Evolutionary conservation across 345 rosid genomes (phyloP).

Genomic region (Aquilaria malaccensis): DNA sequence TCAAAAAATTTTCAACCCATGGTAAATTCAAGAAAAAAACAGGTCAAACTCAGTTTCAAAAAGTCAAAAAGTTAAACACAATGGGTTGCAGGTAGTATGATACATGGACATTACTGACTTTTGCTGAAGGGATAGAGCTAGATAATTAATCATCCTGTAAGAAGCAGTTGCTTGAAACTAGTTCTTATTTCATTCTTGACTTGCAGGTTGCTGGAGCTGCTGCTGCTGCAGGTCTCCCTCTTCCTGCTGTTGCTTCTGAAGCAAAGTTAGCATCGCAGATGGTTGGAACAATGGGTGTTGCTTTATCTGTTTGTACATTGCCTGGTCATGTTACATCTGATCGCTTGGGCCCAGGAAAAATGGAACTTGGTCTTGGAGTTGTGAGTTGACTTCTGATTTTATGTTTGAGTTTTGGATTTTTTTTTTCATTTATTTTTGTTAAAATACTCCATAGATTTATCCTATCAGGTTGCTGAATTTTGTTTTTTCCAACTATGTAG

Average conservation of each 20-base stretch:
- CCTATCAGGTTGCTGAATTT: not conserved
- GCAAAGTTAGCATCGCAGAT: conserved; percentile 75
- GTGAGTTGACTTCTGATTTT: conserved; percentile 41
- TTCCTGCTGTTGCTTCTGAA: conserved; percentile 66
- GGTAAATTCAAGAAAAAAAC: too few species aligned
- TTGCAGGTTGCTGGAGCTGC: conserved; percentile 92
- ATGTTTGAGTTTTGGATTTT: not conserved
- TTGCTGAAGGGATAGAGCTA: not conserved
- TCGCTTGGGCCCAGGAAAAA: conserved; percentile 78
- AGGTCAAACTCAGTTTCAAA: too few species aligned
- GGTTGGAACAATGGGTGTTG: conserved; percentile 95
- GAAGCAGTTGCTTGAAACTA: not conserved
- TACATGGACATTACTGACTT: too few species aligned
- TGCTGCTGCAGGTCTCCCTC: conserved; percentile 81
- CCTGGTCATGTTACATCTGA: conserved; percentile 91
- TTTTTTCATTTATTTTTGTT: conserved; percentile 2
- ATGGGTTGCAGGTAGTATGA: too few species aligned
- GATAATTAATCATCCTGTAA: too few species aligned
- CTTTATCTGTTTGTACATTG: conserved; percentile 80
- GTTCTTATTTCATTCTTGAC: conserved; percentile 20
- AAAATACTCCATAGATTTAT: too few species aligned
- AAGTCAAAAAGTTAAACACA: too few species aligned
- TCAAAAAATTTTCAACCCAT: too few species aligned
- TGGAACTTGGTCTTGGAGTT: conserved; percentile 98
- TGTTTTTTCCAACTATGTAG: too few species aligned